A percentile compares a stretch with the other conserved stretches of the same genome.
phyloP scores from a whole-genome alignment of 495 filamentous ascomycete genomes.

The Penicillium odoratum region DNA sequence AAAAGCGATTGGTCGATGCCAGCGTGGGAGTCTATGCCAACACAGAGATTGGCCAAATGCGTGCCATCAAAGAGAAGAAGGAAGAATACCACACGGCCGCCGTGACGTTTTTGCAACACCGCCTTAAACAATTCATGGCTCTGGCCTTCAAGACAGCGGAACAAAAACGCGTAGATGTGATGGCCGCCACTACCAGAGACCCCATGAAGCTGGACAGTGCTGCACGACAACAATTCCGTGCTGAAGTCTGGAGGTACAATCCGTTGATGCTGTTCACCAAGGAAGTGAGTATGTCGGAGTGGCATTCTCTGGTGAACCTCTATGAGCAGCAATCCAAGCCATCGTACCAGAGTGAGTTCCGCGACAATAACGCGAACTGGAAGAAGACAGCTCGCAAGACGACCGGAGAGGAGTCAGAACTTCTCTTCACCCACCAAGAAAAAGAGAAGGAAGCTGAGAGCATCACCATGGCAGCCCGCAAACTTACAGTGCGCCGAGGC shows the following conservation, averaged over 20 bases:
- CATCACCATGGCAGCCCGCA: slow-evolving; percentile 75
- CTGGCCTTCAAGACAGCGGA: slow-evolving; percentile 75
- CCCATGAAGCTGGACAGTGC: slow-evolving; percentile 50
- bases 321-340: slow-evolving; percentile 75
- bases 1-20: slow-evolving; percentile 45
- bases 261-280: slow-evolving; percentile 81
- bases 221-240: slow-evolving; percentile 53
- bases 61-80: slow-evolving; percentile 88
- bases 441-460: slow-evolving; percentile 73
- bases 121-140: slow-evolving; percentile 77
- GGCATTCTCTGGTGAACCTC: slow-evolving; percentile 72
- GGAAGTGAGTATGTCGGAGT: slow-evolving; percentile 77
- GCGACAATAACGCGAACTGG: slow-evolving; percentile 77
- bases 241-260: slow-evolving; percentile 76
- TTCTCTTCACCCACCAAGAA: slow-evolving; percentile 83
- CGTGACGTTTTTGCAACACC: slow-evolving; percentile 62
- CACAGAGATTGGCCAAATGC: slow-evolving; percentile 86
- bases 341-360: slow-evolving; percentile 80
- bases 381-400: slow-evolving; percentile 76
- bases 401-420: slow-evolving; percentile 80
- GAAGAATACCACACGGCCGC: slow-evolving; percentile 78
- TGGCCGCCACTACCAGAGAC: slow-evolving; percentile 44
- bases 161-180: slow-evolving; percentile 59
- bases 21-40: slow-evolving; percentile 65
- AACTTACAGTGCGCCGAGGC: slow-evolving; percentile 89